Conservation (phyloP, 371 early-diverging fungal species). For the Apophysomyces elegans region DNA sequence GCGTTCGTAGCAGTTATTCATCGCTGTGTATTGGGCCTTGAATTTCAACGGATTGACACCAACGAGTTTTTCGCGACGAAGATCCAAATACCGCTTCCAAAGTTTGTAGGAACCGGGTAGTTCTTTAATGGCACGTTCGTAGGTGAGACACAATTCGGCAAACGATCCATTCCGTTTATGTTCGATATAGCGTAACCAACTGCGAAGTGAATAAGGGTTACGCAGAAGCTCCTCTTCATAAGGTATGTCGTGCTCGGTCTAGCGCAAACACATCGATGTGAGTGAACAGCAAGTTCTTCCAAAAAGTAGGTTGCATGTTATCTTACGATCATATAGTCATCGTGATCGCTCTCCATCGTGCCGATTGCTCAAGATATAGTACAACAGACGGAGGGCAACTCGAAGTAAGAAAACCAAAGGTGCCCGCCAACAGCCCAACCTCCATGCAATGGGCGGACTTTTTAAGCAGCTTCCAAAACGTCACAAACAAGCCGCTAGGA, state of each 20-base stretch:
- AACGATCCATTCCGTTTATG: constrained; percentile 69
- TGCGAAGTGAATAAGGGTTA: constrained; percentile 79
- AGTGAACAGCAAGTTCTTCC: no score
- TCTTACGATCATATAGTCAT: constrained; percentile 29
- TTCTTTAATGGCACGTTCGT: constrained; percentile 86
- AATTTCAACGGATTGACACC: constrained; percentile 53
- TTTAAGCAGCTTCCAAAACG: no score
- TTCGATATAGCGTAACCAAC: constrained; percentile 92
- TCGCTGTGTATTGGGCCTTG: constrained; percentile 63
- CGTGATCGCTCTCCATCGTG: constrained; percentile 14
- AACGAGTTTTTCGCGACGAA: constrained; percentile 61
- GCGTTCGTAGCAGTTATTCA: constrained; percentile 83
- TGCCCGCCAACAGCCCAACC: no score
- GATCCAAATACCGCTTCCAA: constrained; percentile 91
- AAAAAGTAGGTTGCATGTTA: not conserved
- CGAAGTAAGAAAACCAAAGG: no score
- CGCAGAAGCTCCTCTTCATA: constrained; percentile 93
- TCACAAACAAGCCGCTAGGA: no score
- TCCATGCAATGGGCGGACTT: no score
- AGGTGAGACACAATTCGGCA: constrained; percentile 65
- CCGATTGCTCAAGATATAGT: not conserved
- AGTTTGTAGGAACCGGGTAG: constrained; percentile 95
- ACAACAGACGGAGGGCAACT: no score
- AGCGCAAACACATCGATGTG: constrained; percentile 3
- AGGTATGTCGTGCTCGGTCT: constrained; percentile 72